Evolutionary conservation across 371 early-diverging fungal species (phyloP), one percentile per base, ranked within the genome.

Genomic region (Mucor velutinosus): DNA sequence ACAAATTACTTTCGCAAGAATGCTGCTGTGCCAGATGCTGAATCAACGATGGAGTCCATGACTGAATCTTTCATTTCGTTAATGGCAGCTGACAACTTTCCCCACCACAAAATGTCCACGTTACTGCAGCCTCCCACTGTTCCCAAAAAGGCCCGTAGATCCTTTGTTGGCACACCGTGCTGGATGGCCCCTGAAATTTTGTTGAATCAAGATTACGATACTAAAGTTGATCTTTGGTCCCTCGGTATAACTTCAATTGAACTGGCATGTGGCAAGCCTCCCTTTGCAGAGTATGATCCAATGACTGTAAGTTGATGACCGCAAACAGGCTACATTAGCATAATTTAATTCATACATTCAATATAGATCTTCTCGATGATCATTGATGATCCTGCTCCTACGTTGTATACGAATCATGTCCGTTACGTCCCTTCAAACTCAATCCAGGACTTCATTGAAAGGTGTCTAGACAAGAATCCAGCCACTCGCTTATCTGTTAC

Each of bases 161-260:
- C 79, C 0, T 83, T 90, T 75, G 82, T 93, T 7, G 96, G 96
- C 39, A 94, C 96, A 14, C 95, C 95, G 6, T 94, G 91, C 71
- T 97, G 92, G 92, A 92, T 94, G 91, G 92, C 94, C 3, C 95
- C 94, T 1, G 98, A 97, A 60, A 95, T 96, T 11, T 84, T 94
- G 15, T 88, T 93, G 66, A 88, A 90, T 12, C 79, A 84, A 41
- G 84, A 87, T 5, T 92, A 91, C 74, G 93, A 93, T 64, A 86
- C 80, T 63, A 92, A 91, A 75, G 89, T 89, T 7, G 96, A 95
- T 74, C 87, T 95, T 19, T 95, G 96, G 96, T 90, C 93, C 2
- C 82, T 98, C 10, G 99, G 98, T 1, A 97, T 99, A 65, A 97
- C 99, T 4, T 90, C 95, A 21, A 92, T 95, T 58, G 99, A 99